Conservation (phyloP, 2,329 filamentous ascomycete species). For the Bipolaris victoriae region DNA sequence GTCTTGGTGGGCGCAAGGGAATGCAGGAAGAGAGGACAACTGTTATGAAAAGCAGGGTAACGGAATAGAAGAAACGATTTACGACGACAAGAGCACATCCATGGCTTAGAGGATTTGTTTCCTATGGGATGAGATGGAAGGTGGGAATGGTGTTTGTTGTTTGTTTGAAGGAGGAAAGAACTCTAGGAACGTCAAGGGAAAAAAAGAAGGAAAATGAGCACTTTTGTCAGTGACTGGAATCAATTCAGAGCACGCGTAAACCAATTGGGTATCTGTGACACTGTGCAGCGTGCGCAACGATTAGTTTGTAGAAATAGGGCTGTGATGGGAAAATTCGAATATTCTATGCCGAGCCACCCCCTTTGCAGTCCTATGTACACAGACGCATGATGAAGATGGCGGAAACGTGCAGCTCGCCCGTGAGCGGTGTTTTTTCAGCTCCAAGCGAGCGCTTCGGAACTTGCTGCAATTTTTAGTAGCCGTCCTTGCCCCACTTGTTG, state of each 20-base stretch:
- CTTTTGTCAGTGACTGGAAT: not conserved
- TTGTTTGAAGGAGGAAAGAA: not conserved
- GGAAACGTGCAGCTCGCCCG: not conserved
- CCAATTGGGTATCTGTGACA: not conserved
- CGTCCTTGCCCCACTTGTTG: slow-evolving; percentile 99
- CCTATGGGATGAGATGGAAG: not conserved
- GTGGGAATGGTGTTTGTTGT: not conserved
- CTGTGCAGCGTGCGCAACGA: not conserved
- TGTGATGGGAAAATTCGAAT: slow-evolving; percentile 8
- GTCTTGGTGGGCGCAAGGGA: not conserved
- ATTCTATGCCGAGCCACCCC: slow-evolving; percentile 9
- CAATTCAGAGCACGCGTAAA: not conserved
- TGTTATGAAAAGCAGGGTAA: not conserved
- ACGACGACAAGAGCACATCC: not conserved
- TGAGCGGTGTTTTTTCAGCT: not conserved
- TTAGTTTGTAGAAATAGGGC: not conserved
- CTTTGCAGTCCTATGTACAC: slow-evolving; percentile 26
- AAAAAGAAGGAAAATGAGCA: not conserved
- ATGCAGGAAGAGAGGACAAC: not conserved
- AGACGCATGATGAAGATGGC: slow-evolving; percentile 14
- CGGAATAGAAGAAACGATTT: not conserved
- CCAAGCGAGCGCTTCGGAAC: not conserved
- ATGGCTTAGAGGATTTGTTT: not conserved
- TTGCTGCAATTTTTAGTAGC: slow-evolving; percentile 59
- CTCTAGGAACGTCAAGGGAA: too few species aligned